Base-by-base conservation (phyloP, 768 basidiomycete genomes). In the Tylopilus balloui region DNA sequence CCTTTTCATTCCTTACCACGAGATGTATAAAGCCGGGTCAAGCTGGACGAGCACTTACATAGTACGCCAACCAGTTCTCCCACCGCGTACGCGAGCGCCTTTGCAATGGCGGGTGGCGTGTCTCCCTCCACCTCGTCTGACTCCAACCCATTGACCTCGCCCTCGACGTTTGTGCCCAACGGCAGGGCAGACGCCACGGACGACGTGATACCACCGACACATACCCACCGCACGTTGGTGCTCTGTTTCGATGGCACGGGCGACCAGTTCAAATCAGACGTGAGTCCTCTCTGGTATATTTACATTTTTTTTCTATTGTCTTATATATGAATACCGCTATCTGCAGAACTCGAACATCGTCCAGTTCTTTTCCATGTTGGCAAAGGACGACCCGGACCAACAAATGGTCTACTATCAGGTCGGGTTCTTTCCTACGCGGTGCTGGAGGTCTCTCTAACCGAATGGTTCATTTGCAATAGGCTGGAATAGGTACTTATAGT, bases 401-500 rank as follows among this genome's bases (percentile, higher is more conserved):
- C 86, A 88, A 57, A 71, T 86, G 61, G 84, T 85, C 1, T 88
- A 88, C 56, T 88, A 88, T 62, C 86, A 88, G 72, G 86, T 79
- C 44, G 5, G 52, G 41, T 23, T 36, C 24, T 34, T 47, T 23
- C 13, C 37, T 36, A n/a, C 29, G 29, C 42, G 25, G 32, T 28
- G 29, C 36, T 29, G 17, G 19, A 36, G 37, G 40, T 39, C 19
- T 17, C 37, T 43, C 13, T 36, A 50, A 58, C 20, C 6, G 29
- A 21, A 15, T 17, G 7, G 21, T 10, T 28, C 6, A 17, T 17
- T 21, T 34, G 25, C 0, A 20, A 6, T 47, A 86, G 83, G 77
- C 85, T 25, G 85, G 85, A 5, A 85, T 87, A 49, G 85, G 85
- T 11, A 87, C 85, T 3, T 86, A 87, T 50, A 78, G 76, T 1